Percentiles rank a stretch among this genome's conserved stretches.
Evolutionary conservation across 1,284 basidiomycete genomes (phyloP).

Genomic region (Xerocomus minutiporus): DNA sequence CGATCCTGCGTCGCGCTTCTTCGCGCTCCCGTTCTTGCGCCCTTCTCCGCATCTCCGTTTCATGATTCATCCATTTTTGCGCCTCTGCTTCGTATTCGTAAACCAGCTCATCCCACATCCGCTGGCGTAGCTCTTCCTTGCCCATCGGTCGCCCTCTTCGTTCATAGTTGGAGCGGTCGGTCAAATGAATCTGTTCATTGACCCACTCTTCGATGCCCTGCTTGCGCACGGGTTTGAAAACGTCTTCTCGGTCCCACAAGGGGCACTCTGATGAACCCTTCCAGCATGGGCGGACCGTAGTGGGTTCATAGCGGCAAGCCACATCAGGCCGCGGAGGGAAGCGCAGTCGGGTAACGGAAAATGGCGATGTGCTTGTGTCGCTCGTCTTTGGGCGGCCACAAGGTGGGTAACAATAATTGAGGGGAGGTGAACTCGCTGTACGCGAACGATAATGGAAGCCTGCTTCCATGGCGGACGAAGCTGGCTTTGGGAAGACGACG

Average conservation of each 20-base stretch:
- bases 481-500: neutral
- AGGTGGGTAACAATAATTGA: conserved; percentile 17
- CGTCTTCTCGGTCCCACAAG: conserved; percentile 53
- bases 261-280: conserved; percentile 46
- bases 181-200: conserved; percentile 43
- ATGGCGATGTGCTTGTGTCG: conserved; percentile 13
- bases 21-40: conserved; percentile 40
- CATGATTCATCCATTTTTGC: conserved; percentile 48
- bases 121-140: conserved; percentile 32
- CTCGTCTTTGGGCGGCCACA: conserved; percentile 24
- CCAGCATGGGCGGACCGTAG: conserved; percentile 30
- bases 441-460: conserved; percentile 30
- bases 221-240: conserved; percentile 39
- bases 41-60: conserved; percentile 41
- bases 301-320: conserved; percentile 22
- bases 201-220: conserved; percentile 60
- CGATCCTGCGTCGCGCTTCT: conserved; percentile 38
- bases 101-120: conserved; percentile 48
- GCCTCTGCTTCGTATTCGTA: conserved; percentile 48
- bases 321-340: conserved; percentile 23
- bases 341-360: conserved; percentile 18
- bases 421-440: conserved; percentile 14
- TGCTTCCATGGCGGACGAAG: conserved; percentile 24
- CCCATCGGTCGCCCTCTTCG: conserved; percentile 20
- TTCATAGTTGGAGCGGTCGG: conserved; percentile 28